Evolutionary conservation across 140 eudicot species (phyloP).

Genomic region (Oenanthe javanica): DNA sequence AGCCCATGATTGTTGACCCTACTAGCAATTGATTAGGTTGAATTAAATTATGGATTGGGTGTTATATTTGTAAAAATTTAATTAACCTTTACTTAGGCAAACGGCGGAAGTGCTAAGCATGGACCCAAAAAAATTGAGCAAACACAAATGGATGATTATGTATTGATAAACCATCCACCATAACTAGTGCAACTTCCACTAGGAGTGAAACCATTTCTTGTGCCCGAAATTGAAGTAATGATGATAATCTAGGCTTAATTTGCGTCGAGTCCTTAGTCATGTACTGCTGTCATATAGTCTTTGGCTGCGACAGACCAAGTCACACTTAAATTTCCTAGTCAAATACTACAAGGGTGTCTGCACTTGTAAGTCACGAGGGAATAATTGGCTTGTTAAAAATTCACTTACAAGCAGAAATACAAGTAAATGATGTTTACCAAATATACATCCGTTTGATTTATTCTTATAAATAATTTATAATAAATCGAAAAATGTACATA

Average conservation of each 20-base stretch:
- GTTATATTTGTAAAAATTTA: background rate
- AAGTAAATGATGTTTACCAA: too few species aligned
- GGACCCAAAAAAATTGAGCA: constrained; percentile 16
- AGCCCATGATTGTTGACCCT: constrained; percentile 2
- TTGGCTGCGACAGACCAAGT: background rate
- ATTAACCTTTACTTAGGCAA: constrained; percentile 11
- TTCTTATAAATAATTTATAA: too few species aligned
- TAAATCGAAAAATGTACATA: too few species aligned
- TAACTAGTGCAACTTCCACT: constrained; percentile 26
- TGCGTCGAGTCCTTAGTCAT: constrained; percentile 16
- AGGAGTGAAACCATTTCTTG: constrained; percentile 14
- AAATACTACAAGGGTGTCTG: too few species aligned
- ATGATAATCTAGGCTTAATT: constrained; percentile 17
- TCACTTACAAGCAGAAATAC: too few species aligned
- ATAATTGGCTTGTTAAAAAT: too few species aligned
- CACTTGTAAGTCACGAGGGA: too few species aligned
- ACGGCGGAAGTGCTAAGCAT: constrained; percentile 33
- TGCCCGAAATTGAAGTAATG: constrained; percentile 15
- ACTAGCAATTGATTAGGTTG: background rate
- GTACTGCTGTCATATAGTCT: background rate
- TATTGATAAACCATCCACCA: constrained; percentile 13
- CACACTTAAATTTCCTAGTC: too few species aligned
- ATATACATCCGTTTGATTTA: too few species aligned
- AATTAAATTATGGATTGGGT: background rate
- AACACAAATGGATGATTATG: constrained; percentile 18